Base-by-base conservation (phyloP, 2,329 filamentous ascomycete genomes). In the Ceratocystiopsis brevicomis region DNA sequence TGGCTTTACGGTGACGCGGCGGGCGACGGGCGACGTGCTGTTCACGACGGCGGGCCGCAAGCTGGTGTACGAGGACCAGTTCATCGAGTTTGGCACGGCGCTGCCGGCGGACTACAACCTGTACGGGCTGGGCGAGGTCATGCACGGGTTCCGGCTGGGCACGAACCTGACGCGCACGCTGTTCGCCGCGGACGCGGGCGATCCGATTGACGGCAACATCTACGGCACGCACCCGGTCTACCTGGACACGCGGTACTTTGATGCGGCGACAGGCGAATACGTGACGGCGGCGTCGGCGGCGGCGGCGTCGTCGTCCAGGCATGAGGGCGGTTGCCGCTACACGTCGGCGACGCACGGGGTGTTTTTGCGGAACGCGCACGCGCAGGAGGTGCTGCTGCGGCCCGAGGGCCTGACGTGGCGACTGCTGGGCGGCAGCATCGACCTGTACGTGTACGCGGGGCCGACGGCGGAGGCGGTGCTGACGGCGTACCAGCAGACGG, bases 371-470 rank as follows among this genome's bases (percentile, higher is more conserved):
- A 78, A 76, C 53, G 70, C 69, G 18, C 72, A 77, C 53, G 73
- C 67, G 32, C 80, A 80, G 71, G 74, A 81, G 47, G 68, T 81
- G 55, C 59, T 64, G 19, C 44, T 51, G 36, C 47, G 66, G 15
- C 65, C 76, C 0, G 64, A 69, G 1, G 74, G 73, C 47, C 65
- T 87, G 45, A 84, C 78, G 0, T 52, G 47, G 43, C 45, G 44
- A 21, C 36, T 42, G 3, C 60, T 92, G 0, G 84, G 84, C 43
- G 84, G 85, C 18, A 77, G 68, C 41, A 73, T 90, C 43, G 83
- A 90, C 54, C 63, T 90, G 16, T 87, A 83, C 57, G 83, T 90
- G 60, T 81, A 81, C 53, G 70, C 78, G 13, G 84, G 84, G 0
- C 80, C 81, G 0, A 75, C 68, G 0, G 76, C 78, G 45, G 65